Base-by-base conservation (phyloP, 2,329 filamentous ascomycete genomes). In the Ascochyta fabae region DNA sequence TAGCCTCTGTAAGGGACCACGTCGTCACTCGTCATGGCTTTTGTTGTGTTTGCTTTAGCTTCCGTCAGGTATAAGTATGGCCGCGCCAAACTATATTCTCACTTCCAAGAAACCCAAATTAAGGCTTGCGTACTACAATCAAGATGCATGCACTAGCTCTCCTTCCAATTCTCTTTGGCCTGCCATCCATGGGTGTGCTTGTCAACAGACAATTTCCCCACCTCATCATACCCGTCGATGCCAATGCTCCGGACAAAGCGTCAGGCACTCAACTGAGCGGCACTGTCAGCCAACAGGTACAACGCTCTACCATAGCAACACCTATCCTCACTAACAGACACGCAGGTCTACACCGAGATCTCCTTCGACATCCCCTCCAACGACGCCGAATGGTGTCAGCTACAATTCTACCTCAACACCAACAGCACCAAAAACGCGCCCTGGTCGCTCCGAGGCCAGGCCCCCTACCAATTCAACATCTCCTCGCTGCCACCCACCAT, bases 161-260 rank as follows among this genome's bases (percentile, higher is more conserved):
- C 16, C 26, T 66, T 35, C 44, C 67, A 36, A 19, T 58, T 9
- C 43, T 71, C 41, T 67, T 64, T 50, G 50, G 56, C 19, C 40
- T 61, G 31, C 41, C 53, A 9, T 35, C 50, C 31, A 15, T 60
- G 31, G 60, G 64, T 22, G 35, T 44, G 4, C 60, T 69, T 26
- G 24, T 67, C 39, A 47, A 48, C 29, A 58, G 60, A 8, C 50
- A 71, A 24, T 73, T 71, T 12, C 72, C 72, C 3, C 68, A 71
- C 38, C 68, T 75, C 41, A 68, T 76, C 38, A 56, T 75, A n/a
- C 73, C 72, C 1, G 51, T 75, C 35, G 63, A 66, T 24, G 51
- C 61, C 22, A 46, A 53, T 13, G 31, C 46, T 1, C 68, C 72
- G 15, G 44, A 67, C 42, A 58, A 40, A 2, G 47, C 65, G 3